These are phyloP conservation scores for Skeletonema menzelii DNA, from an alignment of 108 stramenopile species.

Conservation along the genomic window DNA sequence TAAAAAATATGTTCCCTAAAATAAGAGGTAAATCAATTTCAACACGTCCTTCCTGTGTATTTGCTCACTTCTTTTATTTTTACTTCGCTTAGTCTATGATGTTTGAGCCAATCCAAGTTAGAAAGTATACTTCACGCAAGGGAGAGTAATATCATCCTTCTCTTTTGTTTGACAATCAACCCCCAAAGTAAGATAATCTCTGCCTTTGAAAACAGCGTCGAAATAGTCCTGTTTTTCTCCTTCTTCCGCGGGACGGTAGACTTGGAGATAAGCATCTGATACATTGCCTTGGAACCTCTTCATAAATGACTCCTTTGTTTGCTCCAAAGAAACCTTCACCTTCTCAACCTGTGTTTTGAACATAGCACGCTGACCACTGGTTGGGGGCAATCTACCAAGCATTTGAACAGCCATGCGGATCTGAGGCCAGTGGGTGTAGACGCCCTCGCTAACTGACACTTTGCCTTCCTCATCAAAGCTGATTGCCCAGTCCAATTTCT, in stretches of 20 bases:
- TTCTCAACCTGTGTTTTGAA: slow-evolving; percentile 56
- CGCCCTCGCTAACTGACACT: slow-evolving; percentile 52
- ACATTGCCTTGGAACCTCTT: slow-evolving; percentile 46
- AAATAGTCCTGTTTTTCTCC: slow-evolving; percentile 52
- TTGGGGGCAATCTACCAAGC: slow-evolving; percentile 49
- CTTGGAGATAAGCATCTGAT: slow-evolving; percentile 44
- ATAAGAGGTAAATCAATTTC: neutral
- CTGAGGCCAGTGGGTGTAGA: slow-evolving; percentile 61
- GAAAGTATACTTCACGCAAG: slow-evolving; percentile 50
- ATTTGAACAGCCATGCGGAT: slow-evolving; percentile 62
- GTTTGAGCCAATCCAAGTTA: slow-evolving; percentile 1
- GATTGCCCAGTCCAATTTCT: slow-evolving; percentile 58
- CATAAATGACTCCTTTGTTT: slow-evolving; percentile 51
- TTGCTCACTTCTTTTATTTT: neutral
- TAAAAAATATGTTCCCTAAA: neutral
- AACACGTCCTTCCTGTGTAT: neutral
- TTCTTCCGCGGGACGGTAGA: slow-evolving; percentile 49
- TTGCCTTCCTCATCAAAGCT: slow-evolving; percentile 52
- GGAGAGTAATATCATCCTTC: slow-evolving; percentile 49
- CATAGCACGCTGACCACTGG: slow-evolving; percentile 59
- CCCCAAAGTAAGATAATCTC: slow-evolving; percentile 51
- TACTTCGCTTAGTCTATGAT: neutral
- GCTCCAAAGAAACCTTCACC: slow-evolving; percentile 53
- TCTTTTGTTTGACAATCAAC: slow-evolving; percentile 47
- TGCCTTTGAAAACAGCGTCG: slow-evolving; percentile 42